Percentiles rank a stretch among this genome's conserved stretches.
Evolutionary conservation across 306 rosid genomes (phyloP).

Genomic region (Lagenaria siceraria): DNA sequence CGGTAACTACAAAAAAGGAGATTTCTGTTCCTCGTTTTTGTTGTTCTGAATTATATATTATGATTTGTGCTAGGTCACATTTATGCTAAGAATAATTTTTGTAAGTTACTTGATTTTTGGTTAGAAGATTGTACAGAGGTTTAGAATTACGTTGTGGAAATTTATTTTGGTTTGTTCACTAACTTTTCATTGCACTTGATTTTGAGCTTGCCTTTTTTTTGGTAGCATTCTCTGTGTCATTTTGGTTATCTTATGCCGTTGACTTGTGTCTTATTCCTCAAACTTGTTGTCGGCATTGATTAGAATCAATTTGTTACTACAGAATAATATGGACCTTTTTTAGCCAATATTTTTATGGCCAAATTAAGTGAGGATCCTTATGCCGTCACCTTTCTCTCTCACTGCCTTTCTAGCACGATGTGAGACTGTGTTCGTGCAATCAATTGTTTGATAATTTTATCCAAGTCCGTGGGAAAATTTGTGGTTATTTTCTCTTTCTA

Average conservation of each 20-base stretch:
- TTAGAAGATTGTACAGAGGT: neutral
- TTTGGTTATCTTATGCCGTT: neutral
- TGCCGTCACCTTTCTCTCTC: neutral
- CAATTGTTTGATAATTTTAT: neutral
- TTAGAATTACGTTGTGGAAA: neutral
- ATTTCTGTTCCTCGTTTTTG: neutral
- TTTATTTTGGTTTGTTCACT: neutral
- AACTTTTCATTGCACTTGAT: neutral
- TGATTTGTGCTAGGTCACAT: neutral
- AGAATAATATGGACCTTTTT: neutral
- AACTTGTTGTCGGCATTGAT: neutral
- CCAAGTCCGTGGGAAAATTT: neutral
- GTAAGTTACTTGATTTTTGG: neutral
- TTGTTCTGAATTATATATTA: conserved; percentile 2
- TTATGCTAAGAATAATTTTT: neutral
- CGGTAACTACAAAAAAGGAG: conserved; percentile 29
- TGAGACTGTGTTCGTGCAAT: neutral
- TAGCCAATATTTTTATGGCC: neutral
- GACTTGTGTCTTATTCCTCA: neutral
- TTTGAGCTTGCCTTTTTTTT: neutral
- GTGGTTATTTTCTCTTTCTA: neutral
- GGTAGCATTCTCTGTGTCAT: neutral
- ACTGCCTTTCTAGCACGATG: neutral
- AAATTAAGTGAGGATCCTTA: neutral
- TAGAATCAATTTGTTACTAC: neutral